Percentiles rank a stretch among this genome's conserved stretches.
phyloP scores from a whole-genome alignment of 306 rosid species.

The Mimosa bimucronata region DNA sequence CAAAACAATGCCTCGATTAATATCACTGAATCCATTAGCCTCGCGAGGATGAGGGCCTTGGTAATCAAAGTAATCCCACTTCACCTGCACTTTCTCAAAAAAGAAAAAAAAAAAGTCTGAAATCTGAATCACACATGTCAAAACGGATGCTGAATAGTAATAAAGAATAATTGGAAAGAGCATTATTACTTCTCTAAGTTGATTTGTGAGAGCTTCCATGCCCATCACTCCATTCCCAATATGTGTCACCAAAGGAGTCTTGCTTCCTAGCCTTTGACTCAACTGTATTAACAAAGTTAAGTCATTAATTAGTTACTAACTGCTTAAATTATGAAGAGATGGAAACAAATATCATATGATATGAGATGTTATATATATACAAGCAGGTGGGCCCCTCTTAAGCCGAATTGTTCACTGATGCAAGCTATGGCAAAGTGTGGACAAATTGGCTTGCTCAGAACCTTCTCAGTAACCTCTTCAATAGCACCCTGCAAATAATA shows the following conservation, averaged over 20 bases:
- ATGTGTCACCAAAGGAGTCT: conserved; percentile 38
- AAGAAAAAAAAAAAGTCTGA: background rate
- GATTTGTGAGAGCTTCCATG: conserved; percentile 9
- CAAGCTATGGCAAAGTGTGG: conserved; percentile 55
- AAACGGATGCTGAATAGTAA: background rate
- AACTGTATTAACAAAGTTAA: conserved; percentile 25
- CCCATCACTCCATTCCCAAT: conserved; percentile 39
- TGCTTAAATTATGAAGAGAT: background rate
- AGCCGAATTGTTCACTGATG: conserved; percentile 32
- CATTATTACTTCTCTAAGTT: conserved; percentile 29
- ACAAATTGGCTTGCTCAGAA: conserved; percentile 55
- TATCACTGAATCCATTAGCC: background rate
- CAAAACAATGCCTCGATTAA: conserved; percentile 34
- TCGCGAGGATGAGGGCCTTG: conserved; percentile 18
- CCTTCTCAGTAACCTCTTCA: conserved; percentile 52
- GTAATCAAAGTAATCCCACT: conserved; percentile 34
- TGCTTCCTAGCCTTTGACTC: conserved; percentile 19
- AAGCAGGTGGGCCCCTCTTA: conserved; percentile 28
- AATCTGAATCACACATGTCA: background rate
- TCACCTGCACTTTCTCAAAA: conserved; percentile 12
- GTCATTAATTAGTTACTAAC: background rate
- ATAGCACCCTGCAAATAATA: conserved; percentile 47
- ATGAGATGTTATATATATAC: conserved; percentile 2
- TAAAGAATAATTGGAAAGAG: background rate
- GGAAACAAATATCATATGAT: background rate